Percentiles rank a stretch among this genome's conserved stretches.
phyloP scores from a whole-genome alignment of 345 rosid genomes.

The Fremontodendron californicum region DNA sequence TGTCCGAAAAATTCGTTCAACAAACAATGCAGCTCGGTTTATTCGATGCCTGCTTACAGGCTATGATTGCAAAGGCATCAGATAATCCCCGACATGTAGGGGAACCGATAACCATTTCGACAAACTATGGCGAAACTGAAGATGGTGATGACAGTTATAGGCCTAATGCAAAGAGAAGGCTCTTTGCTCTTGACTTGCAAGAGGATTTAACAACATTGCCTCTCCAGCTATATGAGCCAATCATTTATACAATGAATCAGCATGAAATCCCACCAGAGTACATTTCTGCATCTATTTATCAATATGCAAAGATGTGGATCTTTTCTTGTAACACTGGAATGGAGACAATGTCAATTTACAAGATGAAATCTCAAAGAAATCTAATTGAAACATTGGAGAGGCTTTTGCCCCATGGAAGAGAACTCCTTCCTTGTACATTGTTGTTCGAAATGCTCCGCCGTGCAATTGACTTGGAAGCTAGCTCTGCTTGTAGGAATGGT shows the following conservation, averaged over 20 bases:
- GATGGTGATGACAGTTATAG: slow-evolving; percentile 27
- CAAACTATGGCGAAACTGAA: slow-evolving; percentile 19
- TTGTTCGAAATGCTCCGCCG: slow-evolving; percentile 52
- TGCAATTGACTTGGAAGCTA: slow-evolving; percentile 46
- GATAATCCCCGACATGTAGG: slow-evolving; percentile 60
- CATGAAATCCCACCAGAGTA: slow-evolving; percentile 35
- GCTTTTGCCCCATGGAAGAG: slow-evolving; percentile 52
- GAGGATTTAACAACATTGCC: slow-evolving; percentile 60
- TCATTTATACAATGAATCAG: slow-evolving; percentile 36
- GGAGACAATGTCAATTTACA: slow-evolving; percentile 29
- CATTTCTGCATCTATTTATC: slow-evolving; percentile 55
- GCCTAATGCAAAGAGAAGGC: slow-evolving; percentile 69
- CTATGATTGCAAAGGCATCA: slow-evolving; percentile 47
- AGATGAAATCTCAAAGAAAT: slow-evolving; percentile 40
- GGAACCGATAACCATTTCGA: slow-evolving; percentile 34
- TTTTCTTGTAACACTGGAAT: slow-evolving; percentile 21
- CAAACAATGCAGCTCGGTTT: slow-evolving; percentile 46
- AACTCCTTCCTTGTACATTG: slow-evolving; percentile 51
- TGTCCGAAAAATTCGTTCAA: slow-evolving; percentile 29
- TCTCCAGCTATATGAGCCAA: slow-evolving; percentile 47
- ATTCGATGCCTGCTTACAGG: slow-evolving; percentile 54
- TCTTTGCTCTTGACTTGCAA: slow-evolving; percentile 52
- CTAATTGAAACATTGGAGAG: slow-evolving; percentile 62
- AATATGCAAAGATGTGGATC: slow-evolving; percentile 47
- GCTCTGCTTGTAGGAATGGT: slow-evolving; percentile 54